Evolutionary conservation across 2,329 filamentous ascomycete genomes (phyloP), one percentile per base, ranked within the genome.

Genomic region (Exutisphaerella laricina): DNA sequence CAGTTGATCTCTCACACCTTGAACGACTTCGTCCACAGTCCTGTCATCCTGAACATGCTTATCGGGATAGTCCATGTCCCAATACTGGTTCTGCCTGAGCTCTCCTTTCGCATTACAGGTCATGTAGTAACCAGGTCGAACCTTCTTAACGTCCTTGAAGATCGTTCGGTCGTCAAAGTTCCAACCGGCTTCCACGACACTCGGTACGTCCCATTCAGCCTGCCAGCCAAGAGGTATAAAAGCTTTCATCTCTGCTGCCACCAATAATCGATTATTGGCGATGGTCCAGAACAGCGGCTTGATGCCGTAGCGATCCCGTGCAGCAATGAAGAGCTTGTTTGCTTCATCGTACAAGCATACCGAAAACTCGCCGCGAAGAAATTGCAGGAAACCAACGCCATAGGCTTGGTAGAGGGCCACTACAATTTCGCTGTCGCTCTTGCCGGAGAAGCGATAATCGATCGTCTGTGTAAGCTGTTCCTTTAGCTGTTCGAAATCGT

Each of bases 211-310:
- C 76, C 76, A 79, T 48, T 73, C 66, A 0, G 74, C 67, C 54
- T 50, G 13, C 48, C 73, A 73, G 73, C 0, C 73, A 71, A 41
- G 76, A 53, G 1, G 72, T 59, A 33, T 72, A 50, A 52, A 75
- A 0, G 70, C 73, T 53, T 79, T 79, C 45, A 70, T 68, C 54
- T 80, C 76, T 0, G 74, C 63, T 4, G 73, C 72, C 0, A 78
- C 55, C 9, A 77, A 56, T 3, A 79, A 42, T 42, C 62, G 59
- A 4, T 59, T 62, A 13, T 26, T 22, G 1, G 65, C 49, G 1
- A 68, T 45, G 0, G 73, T 77, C 60, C 70, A 78, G 43, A 74
- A 72, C 13, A 79, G 63, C 2, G 75, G 74, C 56, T 79, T 79
- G 53, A 79, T 73, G 3, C 76, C 76, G 54, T 70, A 78, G 0